Evolutionary conservation across 805 yeast genomes (phyloP).

Genomic region (Candida montana): DNA sequence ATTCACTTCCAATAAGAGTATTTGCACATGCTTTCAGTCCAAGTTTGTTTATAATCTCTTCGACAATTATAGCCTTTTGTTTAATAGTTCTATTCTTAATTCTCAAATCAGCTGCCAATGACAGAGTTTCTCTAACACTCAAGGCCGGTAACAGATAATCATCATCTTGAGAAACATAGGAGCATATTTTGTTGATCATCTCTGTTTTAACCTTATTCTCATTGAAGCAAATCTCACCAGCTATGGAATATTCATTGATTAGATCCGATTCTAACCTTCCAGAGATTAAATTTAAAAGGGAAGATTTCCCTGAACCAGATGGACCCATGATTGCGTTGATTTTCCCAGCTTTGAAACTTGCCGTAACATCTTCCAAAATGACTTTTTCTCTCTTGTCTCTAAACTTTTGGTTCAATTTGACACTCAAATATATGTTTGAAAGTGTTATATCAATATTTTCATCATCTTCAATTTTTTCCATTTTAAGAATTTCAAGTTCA

Average conservation of each 20-base stretch:
- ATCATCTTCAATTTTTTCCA: background rate
- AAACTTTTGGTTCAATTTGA: conserved; percentile 3
- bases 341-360: conserved; percentile 30
- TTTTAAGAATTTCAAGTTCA: background rate
- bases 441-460: conserved; percentile 15
- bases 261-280: conserved; percentile 43
- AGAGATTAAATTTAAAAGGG: conserved; percentile 58
- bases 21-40: conserved; percentile 76
- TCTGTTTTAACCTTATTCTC: conserved; percentile 29
- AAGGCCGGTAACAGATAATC: conserved; percentile 63
- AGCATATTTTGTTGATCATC: conserved; percentile 47
- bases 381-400: conserved; percentile 10
- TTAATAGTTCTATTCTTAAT: conserved; percentile 40
- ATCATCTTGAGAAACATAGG: conserved; percentile 82
- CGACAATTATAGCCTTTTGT: conserved; percentile 45
- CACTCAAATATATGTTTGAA: conserved; percentile 14
- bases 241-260: conserved; percentile 21
- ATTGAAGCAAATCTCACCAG: conserved; percentile 45
- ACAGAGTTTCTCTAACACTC: conserved; percentile 74
- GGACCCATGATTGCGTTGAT: conserved; percentile 79
- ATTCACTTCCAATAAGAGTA: conserved; percentile 59
- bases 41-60: conserved; percentile 53
- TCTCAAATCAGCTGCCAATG: conserved; percentile 65
- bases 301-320: conserved; percentile 74
- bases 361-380: conserved; percentile 18